These are phyloP conservation scores for Xylaria sp. DNA, from an alignment of 2,329 filamentous ascomycete genomes.

Conservation along the genomic window DNA sequence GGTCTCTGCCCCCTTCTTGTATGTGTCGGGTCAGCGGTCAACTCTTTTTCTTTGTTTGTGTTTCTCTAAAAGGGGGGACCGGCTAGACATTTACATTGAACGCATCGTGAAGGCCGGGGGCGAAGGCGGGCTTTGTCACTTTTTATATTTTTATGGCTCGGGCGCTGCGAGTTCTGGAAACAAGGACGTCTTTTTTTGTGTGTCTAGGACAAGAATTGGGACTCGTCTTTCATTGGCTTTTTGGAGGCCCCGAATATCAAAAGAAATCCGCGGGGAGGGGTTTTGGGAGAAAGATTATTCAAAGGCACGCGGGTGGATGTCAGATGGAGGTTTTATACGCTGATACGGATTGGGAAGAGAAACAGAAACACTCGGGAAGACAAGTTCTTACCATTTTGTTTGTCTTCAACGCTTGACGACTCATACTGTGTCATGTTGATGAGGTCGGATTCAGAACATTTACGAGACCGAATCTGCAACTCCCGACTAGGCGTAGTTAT, in stretches of 20 bases:
- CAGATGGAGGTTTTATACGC: not conserved
- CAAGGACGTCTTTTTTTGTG: conserved; percentile 9
- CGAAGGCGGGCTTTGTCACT: conserved; percentile 11
- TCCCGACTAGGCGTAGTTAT: not conserved
- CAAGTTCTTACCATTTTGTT: conserved; percentile 5
- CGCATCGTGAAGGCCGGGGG: not conserved
- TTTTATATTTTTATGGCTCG: conserved; percentile 15
- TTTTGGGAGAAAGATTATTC: conserved; percentile 12
- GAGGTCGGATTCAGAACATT: not conserved
- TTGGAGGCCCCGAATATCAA: not conserved
- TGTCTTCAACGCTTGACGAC: not conserved
- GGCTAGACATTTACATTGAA: conserved; percentile 11
- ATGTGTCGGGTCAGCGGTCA: conserved; percentile 20
- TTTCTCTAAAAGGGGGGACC: conserved; percentile 13
- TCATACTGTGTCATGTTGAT: conserved; percentile 7
- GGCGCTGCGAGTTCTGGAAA: not conserved
- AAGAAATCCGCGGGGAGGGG: not conserved
- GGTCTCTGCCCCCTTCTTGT: conserved; percentile 27
- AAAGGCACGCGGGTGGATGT: conserved; percentile 3
- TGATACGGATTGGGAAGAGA: conserved; percentile 16
- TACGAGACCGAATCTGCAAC: not conserved
- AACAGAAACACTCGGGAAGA: not conserved
- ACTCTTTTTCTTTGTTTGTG: conserved; percentile 24
- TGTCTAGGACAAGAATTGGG: conserved; percentile 21
- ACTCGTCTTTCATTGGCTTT: conserved; percentile 21